Evolutionary conservation across 208 protist species (phyloP).

Genomic region (Sergeia podlipaevii): DNA sequence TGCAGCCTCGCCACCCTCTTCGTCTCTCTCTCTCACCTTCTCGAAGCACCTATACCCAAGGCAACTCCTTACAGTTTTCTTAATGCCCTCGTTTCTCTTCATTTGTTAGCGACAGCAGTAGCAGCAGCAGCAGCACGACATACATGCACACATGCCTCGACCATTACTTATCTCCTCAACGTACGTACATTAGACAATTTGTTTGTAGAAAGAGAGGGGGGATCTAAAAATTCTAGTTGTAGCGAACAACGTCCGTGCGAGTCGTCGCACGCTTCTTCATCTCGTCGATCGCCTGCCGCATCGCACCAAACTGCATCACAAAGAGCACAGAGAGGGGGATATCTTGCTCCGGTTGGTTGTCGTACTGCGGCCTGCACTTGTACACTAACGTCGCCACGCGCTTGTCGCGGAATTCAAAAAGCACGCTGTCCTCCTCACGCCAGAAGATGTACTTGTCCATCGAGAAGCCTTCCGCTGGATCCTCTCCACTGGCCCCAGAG

Average conservation of each 20-base stretch:
- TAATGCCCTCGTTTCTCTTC: no score
- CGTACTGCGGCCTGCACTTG: constrained; percentile 80
- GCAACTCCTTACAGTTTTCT: no score
- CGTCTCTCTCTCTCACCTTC: no score
- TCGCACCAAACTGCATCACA: constrained; percentile 53
- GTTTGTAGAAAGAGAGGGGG: no score
- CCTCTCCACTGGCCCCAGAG: not conserved
- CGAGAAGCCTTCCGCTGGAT: not conserved
- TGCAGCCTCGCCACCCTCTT: no score
- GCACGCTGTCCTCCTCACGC: constrained; percentile 78
- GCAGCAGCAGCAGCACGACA: no score
- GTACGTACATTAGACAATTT: not conserved
- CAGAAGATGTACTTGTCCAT: constrained; percentile 71
- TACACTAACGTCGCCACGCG: constrained; percentile 80
- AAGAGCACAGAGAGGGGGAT: constrained; percentile 80
- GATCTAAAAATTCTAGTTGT: constrained; percentile 26
- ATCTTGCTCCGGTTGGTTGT: constrained; percentile 75
- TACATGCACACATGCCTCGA: not conserved
- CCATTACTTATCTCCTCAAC: not conserved
- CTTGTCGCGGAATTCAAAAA: constrained; percentile 78
- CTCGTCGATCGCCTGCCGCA: constrained; percentile 66
- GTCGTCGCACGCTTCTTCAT: constrained; percentile 54
- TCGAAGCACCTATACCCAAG: no score
- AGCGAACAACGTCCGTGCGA: constrained; percentile 46
- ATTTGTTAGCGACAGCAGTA: no score